Evolutionary conservation across 495 filamentous ascomycete species (phyloP).

Genomic region (Cenococcum geophilum): DNA sequence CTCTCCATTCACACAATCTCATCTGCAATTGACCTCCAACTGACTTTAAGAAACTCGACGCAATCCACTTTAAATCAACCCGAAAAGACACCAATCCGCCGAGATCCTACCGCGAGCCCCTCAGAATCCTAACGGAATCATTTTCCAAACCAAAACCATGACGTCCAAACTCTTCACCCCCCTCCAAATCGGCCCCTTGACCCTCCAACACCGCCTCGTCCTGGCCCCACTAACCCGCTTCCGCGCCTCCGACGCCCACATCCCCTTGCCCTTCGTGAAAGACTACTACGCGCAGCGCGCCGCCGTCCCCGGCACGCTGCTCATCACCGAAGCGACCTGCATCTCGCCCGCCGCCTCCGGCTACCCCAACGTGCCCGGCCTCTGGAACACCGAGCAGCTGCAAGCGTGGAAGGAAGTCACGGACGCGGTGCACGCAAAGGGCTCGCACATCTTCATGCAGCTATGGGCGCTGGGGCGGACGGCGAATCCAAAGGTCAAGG

Average conservation of each 20-base stretch:
- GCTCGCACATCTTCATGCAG: constrained; percentile 59
- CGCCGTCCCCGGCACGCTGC: constrained; percentile 52
- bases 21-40: too few species aligned
- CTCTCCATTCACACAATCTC: too few species aligned
- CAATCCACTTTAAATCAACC: too few species aligned
- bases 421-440: constrained; percentile 59
- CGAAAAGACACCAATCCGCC: neutral
- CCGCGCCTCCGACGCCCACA: constrained; percentile 44
- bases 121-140: too few species aligned
- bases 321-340: constrained; percentile 61
- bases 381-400: constrained; percentile 57
- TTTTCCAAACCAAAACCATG: neutral
- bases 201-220: constrained; percentile 34
- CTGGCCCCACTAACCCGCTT: constrained; percentile 43
- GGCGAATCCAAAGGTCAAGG: constrained; percentile 41
- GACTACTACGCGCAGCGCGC: constrained; percentile 61
- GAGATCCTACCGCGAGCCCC: neutral
- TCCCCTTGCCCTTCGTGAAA: constrained; percentile 39
- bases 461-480: constrained; percentile 64
- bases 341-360: constrained; percentile 52
- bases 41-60: too few species aligned
- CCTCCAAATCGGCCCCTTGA: constrained; percentile 18
- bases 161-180: constrained; percentile 22
- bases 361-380: constrained; percentile 54
- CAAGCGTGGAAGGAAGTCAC: constrained; percentile 57